Conservation (phyloP, 495 filamentous ascomycete genomes). For the Neurospora sp. region DNA sequence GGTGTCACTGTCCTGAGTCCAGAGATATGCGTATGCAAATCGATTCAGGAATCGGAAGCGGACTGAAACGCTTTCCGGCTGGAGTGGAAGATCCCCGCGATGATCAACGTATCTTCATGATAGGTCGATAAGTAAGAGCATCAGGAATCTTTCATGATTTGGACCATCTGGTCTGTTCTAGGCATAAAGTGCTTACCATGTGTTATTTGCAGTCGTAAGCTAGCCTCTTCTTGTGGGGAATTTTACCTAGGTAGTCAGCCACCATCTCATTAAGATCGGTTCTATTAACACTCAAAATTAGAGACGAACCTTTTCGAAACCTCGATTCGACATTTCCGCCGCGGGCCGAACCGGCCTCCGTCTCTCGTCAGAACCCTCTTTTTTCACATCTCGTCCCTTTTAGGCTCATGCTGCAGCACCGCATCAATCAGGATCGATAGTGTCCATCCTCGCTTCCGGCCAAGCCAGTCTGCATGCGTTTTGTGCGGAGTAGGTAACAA, state of each 20-base stretch:
- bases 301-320: neutral
- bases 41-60: neutral
- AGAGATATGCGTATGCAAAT: neutral
- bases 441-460: neutral
- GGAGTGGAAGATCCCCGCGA: neutral
- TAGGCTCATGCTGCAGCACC: no score
- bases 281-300: neutral
- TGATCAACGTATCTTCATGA: neutral
- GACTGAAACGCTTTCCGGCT: neutral
- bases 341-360: neutral
- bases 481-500: neutral
- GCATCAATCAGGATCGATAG: no score
- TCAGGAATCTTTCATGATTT: neutral
- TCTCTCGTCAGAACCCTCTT: neutral
- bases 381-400: neutral
- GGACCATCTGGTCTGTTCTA: neutral
- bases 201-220: neutral
- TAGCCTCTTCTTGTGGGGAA: no score
- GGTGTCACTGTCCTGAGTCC: neutral
- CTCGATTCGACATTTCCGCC: neutral
- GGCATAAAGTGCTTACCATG: neutral
- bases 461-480: neutral
- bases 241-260: neutral
- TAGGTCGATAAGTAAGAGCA: neutral
- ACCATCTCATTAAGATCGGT: neutral